Conservation (phyloP, 1,284 basidiomycete species). For the Ceratobasidium sp. region DNA sequence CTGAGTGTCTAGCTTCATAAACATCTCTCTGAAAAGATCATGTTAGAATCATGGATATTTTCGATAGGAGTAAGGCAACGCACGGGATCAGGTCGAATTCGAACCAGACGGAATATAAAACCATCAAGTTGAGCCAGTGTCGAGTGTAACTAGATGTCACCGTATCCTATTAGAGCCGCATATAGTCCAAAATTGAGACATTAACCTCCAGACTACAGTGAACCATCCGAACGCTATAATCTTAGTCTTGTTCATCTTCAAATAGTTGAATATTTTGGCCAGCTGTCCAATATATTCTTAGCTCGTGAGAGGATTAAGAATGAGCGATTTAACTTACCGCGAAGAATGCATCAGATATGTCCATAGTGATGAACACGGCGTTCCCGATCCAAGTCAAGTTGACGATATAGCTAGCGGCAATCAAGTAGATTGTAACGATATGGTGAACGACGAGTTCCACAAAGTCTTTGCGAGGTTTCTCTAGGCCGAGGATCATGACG, state of each 20-base stretch:
- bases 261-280: slow-evolving; percentile 89
- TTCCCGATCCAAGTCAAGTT: slow-evolving; percentile 87
- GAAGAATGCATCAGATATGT: slow-evolving; percentile 91
- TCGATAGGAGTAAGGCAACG: slow-evolving; percentile 59
- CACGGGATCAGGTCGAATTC: slow-evolving; percentile 87
- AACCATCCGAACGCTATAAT: slow-evolving; percentile 77
- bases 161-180: slow-evolving; percentile 20
- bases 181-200: slow-evolving; percentile 57
- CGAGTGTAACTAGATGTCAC: slow-evolving; percentile 85
- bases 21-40: slow-evolving; percentile 13
- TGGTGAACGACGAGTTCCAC: slow-evolving; percentile 89
- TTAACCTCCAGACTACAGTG: slow-evolving; percentile 85
- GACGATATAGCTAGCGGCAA: slow-evolving; percentile 86
- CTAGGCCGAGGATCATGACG: slow-evolving; percentile 85
- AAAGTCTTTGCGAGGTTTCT: slow-evolving; percentile 95
- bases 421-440: slow-evolving; percentile 94
- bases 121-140: slow-evolving; percentile 90
- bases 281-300: slow-evolving; percentile 62
- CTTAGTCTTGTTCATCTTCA: slow-evolving; percentile 76
- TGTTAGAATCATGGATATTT: no score
- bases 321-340: slow-evolving; percentile 73
- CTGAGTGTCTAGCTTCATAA: slow-evolving; percentile 64
- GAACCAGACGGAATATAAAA: slow-evolving; percentile 88
- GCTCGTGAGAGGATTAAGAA: slow-evolving; percentile 39
- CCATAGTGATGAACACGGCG: slow-evolving; percentile 96